Percentiles rank a stretch among this genome's conserved stretches.
These are phyloP conservation scores for Rhodotorula sp. DNA, from an alignment of 1,284 basidiomycete genomes.

Conservation along the genomic window DNA sequence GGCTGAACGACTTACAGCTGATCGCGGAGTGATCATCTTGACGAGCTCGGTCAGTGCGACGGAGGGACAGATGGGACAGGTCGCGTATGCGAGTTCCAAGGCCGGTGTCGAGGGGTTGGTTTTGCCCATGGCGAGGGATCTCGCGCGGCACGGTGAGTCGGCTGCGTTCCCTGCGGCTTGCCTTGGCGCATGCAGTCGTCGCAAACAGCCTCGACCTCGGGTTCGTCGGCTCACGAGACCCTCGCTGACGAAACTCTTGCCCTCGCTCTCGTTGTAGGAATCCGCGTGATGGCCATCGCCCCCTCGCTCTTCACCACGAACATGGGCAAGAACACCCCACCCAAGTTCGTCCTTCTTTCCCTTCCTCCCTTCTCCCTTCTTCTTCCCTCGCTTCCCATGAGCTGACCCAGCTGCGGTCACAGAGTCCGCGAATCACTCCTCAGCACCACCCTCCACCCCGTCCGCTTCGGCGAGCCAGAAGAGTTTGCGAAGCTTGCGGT, in stretches of 20 bases:
- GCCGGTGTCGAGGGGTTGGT: constrained; percentile 47
- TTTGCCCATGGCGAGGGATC: constrained; percentile 49
- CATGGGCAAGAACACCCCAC: constrained; percentile 45
- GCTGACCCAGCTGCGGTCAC: constrained; percentile 5
- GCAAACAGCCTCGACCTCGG: too few species aligned
- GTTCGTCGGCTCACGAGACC: not conserved
- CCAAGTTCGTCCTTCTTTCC: constrained; percentile 18
- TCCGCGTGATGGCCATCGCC: constrained; percentile 43
- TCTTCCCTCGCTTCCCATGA: not conserved
- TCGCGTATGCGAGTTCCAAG: constrained; percentile 46
- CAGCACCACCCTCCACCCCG: constrained; percentile 32
- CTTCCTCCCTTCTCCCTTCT: not conserved
- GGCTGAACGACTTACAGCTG: constrained; percentile 26
- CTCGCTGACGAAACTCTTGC: not conserved
- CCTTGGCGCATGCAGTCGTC: too few species aligned
- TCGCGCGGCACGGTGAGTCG: constrained; percentile 46
- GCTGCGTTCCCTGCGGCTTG: too few species aligned
- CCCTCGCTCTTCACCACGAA: constrained; percentile 48
- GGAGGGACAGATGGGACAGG: constrained; percentile 46
- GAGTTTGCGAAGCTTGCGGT: constrained; percentile 47
- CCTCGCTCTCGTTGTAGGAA: constrained; percentile 19
- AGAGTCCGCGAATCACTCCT: constrained; percentile 13
- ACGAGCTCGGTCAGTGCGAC: constrained; percentile 46
- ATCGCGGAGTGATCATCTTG: constrained; percentile 49
- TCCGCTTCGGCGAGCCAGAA: constrained; percentile 44